A percentile compares a stretch with the other conserved stretches of the same genome.
Conservation (phyloP, 176 grass and related monocot genomes). For the Oryza meridionalis region DNA sequence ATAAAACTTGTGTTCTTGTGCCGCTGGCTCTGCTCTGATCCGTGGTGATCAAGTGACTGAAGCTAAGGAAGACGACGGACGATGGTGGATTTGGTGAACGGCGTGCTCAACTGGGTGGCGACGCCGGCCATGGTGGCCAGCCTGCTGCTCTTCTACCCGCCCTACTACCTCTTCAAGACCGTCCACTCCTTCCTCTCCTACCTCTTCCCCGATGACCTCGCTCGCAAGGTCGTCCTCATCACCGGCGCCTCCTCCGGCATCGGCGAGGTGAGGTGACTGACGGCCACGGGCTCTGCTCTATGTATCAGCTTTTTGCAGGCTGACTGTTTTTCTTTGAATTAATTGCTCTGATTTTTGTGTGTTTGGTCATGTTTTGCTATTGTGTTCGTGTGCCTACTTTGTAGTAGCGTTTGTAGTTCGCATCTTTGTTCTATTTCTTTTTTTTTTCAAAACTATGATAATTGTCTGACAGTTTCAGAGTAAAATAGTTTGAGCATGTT, state of each 20-base stretch:
- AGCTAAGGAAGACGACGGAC: background rate
- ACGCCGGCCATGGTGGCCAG: constrained; percentile 43
- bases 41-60: background rate
- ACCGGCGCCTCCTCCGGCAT: constrained; percentile 88
- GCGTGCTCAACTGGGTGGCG: constrained; percentile 48
- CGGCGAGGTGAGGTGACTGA: constrained; percentile 54
- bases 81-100: constrained; percentile 50
- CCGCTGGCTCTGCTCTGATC: background rate
- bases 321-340: background rate
- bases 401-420: background rate
- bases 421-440: too few species aligned
- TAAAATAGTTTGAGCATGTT: too few species aligned
- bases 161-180: constrained; percentile 66
- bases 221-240: constrained; percentile 79
- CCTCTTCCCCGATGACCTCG: constrained; percentile 68
- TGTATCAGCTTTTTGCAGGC: background rate
- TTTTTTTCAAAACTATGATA: too few species aligned
- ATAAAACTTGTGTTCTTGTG: background rate
- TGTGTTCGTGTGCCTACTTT: too few species aligned
- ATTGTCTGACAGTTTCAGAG: too few species aligned
- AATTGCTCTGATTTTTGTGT: background rate
- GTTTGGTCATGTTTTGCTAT: background rate
- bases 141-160: constrained; percentile 69
- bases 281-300: too few species aligned
- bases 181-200: constrained; percentile 63